A percentile compares a stretch with the other conserved stretches of the same genome.
Evolutionary conservation across 371 early-diverging fungal species (phyloP).

Genomic region (Neoconidiobolus thromboides): DNA sequence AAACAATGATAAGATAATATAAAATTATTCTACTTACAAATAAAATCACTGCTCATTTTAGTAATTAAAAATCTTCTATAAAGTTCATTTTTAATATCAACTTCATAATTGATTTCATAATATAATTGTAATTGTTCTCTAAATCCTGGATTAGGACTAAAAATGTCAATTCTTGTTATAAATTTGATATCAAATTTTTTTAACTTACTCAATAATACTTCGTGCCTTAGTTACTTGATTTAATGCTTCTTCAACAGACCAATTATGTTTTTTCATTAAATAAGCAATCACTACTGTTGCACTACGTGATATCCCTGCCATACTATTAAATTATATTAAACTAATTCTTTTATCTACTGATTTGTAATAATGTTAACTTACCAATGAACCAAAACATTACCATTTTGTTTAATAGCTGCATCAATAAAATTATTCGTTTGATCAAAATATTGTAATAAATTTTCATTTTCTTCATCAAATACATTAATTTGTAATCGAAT

Average conservation of each 20-base stretch:
- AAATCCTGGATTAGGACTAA: slow-evolving; percentile 58
- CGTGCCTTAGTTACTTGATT: slow-evolving; percentile 24
- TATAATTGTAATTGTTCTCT: slow-evolving; percentile 41
- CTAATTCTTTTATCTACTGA: neutral
- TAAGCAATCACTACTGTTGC: slow-evolving; percentile 37
- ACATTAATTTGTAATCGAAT: slow-evolving; percentile 35
- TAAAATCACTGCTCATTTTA: slow-evolving; percentile 27
- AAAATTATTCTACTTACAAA: slow-evolving; percentile 15
- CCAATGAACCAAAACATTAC: slow-evolving; percentile 49
- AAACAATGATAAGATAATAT: no score
- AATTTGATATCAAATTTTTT: neutral
- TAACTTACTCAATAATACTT: slow-evolving; percentile 23
- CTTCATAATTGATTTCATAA: slow-evolving; percentile 29
- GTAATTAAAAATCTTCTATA: slow-evolving; percentile 52
- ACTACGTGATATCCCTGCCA: slow-evolving; percentile 40
- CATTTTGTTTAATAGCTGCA: slow-evolving; percentile 20
- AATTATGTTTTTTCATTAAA: slow-evolving; percentile 32
- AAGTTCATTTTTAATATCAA: slow-evolving; percentile 28
- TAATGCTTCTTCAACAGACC: slow-evolving; percentile 28
- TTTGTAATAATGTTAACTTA: slow-evolving; percentile 18
- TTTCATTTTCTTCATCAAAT: slow-evolving; percentile 38
- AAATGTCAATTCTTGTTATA: neutral
- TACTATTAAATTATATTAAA: slow-evolving; percentile 9
- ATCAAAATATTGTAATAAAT: slow-evolving; percentile 48
- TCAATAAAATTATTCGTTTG: slow-evolving; percentile 37